Evolutionary conservation across 495 filamentous ascomycete genomes (phyloP), one percentile per base, ranked within the genome.

Genomic region (Pyrenula aspistea): DNA sequence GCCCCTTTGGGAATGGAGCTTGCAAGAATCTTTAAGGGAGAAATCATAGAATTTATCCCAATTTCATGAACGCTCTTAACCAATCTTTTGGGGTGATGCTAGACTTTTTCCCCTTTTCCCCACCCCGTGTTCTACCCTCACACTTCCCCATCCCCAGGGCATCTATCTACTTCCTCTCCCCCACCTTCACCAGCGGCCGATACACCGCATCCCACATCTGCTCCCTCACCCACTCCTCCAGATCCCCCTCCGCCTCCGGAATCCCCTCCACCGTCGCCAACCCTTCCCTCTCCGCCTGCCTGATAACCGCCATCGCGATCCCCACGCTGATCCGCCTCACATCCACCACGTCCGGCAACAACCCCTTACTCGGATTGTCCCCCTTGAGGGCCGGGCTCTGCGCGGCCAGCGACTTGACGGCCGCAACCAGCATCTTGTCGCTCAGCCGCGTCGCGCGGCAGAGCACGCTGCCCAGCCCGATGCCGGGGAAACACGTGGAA

Each of bases 141-240:
- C 49, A 80, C 69, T 24, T 87, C 81, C 0, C 83, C 83, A 69
- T 68, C 83, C 2, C 81, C 85, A 56, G 73, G 62, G 0, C 76
- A 65, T 25, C 71, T 78, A 2, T 82, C 82, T 11, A 61, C 65
- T 0, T 68, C 68, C 3, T 67, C 68, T 42, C 31, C 23, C 75
- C 68, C 1, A 88, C 80, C 23, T 71, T 71, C 62, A 72, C 78
- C 53, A 93, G 64, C 25, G 81, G 77, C 21, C 87, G 65, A 65
- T 95, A 95, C 21, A 66, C 68, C 1, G 90, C 78, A 59, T 91
- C 80, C 91, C 90, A 95, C 90, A 95, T 95, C 75, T 93, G 90
- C 67, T 84, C 85, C 10, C 80, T 67, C 56, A 95, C 84, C 91
- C 91, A 96, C 67, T 87, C 83, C 53, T 86, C 83, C 50, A 94